These are phyloP conservation scores for Kalmusia sp. DNA, from an alignment of 2,329 filamentous ascomycete species.

Conservation along the genomic window DNA sequence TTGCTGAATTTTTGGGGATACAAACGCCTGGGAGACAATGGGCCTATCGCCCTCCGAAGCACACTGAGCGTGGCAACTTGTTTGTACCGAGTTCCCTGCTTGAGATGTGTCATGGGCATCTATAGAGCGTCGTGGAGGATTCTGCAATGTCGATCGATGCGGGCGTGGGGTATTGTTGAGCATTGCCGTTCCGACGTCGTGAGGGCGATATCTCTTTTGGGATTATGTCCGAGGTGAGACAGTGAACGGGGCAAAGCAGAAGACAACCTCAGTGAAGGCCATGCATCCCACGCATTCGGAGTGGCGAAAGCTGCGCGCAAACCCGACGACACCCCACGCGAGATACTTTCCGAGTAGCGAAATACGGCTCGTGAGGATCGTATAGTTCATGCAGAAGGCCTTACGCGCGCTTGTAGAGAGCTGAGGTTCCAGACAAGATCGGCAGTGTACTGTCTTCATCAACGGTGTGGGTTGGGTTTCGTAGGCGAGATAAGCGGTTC, in stretches of 20 bases:
- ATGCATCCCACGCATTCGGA: conserved; percentile 5
- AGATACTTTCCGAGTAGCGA: not conserved
- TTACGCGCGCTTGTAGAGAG: not conserved
- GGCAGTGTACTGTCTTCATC: not conserved
- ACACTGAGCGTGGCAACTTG: too few species aligned
- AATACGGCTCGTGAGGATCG: conserved; percentile 2
- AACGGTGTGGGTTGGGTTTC: conserved; percentile 4
- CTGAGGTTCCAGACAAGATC: conserved; percentile 10
- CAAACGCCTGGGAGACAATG: too few species aligned
- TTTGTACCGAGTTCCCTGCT: too few species aligned
- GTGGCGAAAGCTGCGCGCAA: conserved; percentile 1
- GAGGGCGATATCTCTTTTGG: not conserved
- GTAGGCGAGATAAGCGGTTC: not conserved
- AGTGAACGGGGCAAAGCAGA: not conserved
- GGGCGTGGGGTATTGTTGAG: not conserved
- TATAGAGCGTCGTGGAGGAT: too few species aligned
- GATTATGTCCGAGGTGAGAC: not conserved
- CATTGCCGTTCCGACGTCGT: not conserved
- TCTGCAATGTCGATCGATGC: too few species aligned
- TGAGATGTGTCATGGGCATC: too few species aligned
- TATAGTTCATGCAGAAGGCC: not conserved
- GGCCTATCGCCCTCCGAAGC: too few species aligned
- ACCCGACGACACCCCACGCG: not conserved
- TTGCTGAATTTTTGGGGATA: too few species aligned
- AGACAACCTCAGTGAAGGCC: not conserved